A percentile compares a stretch with the other conserved stretches of the same genome.
phyloP scores from a whole-genome alignment of 2,329 filamentous ascomycete genomes.

The Polytolypa hystricis region DNA sequence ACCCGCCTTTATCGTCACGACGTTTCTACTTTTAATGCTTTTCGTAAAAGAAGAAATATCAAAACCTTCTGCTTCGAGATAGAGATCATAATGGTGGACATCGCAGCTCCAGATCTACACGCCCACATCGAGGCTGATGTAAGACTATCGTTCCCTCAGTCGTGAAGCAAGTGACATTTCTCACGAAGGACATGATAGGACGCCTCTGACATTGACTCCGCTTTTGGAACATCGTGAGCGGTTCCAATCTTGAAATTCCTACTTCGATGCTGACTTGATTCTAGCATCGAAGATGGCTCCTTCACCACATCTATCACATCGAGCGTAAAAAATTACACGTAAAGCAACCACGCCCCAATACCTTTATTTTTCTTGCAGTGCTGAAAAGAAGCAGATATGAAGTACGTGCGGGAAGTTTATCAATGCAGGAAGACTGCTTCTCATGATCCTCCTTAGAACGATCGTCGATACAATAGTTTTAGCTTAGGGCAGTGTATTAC shows the following conservation, averaged over 20 bases:
- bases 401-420: background rate
- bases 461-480: constrained; percentile 17
- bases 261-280: background rate
- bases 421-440: background rate
- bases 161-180: background rate
- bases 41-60: too few species aligned
- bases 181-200: background rate
- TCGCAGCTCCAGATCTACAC: background rate
- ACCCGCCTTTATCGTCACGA: too few species aligned
- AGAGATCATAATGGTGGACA: background rate
- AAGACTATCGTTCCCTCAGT: background rate
- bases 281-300: constrained; percentile 5
- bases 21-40: too few species aligned
- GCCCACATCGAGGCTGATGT: background rate
- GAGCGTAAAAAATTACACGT: constrained; percentile 14
- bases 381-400: background rate
- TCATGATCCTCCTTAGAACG: constrained; percentile 12
- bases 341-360: background rate
- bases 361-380: background rate
- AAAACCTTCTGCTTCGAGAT: too few species aligned
- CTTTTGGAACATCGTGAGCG: constrained; percentile 1
- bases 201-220: constrained; percentile 1
- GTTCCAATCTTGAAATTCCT: background rate
- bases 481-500: constrained; percentile 16
- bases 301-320: constrained; percentile 12